Base-by-base conservation (phyloP, 805 yeast genomes). In the Metschnikowia santaceciliae region DNA sequence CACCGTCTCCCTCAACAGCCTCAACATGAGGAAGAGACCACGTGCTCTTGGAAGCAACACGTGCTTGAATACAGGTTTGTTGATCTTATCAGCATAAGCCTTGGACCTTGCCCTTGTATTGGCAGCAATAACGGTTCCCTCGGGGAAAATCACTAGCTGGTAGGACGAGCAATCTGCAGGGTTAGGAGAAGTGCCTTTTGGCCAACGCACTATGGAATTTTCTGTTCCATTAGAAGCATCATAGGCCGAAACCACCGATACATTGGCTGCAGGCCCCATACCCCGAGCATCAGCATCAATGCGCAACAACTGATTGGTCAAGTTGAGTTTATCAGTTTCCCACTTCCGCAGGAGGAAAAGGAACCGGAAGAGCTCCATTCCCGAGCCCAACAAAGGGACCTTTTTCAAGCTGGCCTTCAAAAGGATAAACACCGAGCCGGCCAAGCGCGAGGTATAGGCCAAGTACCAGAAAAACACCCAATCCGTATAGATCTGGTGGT, bases 401-500 rank as follows among this genome's bases (percentile, higher is more conserved):
- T 73, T 75, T 45, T 91, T 73, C 19, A 96, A 81, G 40, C 49
- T 46, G 54, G 84, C 88, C 67, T 92, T 92, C 66, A 91, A 74
- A 53, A 90, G 79, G 52, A 92, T 90, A 58, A 77, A 82, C 8
- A 91, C 74, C 44, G 80, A 75, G 36, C 86, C 86, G 7, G 84
- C 80, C 41, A 84, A 66, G n/a, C 76, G 66, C 11, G 89, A 80
- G 5, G 90, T 77, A 64, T 88, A 86, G 0, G 88, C 74, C 19
- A 88, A 53, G 81, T 88, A 92, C 99, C 99, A 92, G 49, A 90
- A 58, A 60, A 81, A 90, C 10, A 87, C 76, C 99, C 99, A 92
- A 65, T 92, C 99, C 3, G 92, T 83, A 65, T 92, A 92, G 22
- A 92, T 85, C 69, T 91, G 97, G 67, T 92, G 98, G 64, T 92